A percentile compares a stretch with the other conserved stretches of the same genome.
Evolutionary conservation across 495 filamentous ascomycete genomes (phyloP).

Genomic region (Usnea hakonensis): DNA sequence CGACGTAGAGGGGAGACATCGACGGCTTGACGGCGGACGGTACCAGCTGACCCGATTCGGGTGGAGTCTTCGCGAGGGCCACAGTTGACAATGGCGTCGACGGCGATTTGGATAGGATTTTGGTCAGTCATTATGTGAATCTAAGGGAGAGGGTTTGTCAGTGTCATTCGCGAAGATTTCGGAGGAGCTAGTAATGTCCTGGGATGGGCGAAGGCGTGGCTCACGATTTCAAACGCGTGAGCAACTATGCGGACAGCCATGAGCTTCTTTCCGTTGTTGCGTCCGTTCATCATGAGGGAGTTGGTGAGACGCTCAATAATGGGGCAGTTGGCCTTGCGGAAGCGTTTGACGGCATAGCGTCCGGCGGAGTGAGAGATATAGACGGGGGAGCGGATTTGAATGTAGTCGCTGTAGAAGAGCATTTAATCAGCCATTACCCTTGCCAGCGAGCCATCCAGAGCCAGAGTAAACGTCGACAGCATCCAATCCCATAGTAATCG

Average conservation of each 20-base stretch:
- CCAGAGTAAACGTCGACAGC: no score
- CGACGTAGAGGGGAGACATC: constrained; percentile 98
- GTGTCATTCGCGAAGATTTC: background rate
- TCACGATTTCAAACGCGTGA: constrained; percentile 97
- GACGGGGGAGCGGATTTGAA: constrained; percentile 96
- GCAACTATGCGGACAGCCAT: constrained; percentile 99
- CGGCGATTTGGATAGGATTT: constrained; percentile 99
- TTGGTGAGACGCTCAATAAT: constrained; percentile 99
- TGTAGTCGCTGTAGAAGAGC: constrained; percentile 74
- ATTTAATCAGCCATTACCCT: constrained; percentile 37
- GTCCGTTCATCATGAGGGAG: constrained; percentile 99
- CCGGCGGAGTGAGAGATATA: constrained; percentile 98
- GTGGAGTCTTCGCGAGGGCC: constrained; percentile 99
- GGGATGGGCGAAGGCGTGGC: constrained; percentile 31
- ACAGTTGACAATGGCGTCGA: constrained; percentile 99
- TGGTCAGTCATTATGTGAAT: constrained; percentile 99
- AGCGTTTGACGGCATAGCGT: constrained; percentile 97
- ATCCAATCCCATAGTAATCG: background rate
- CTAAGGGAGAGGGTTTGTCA: constrained; percentile 34
- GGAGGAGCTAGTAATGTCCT: background rate
- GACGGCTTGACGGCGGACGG: constrained; percentile 98
- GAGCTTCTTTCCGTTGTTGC: constrained; percentile 99
- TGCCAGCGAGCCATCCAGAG: background rate
- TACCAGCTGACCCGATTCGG: constrained; percentile 98
- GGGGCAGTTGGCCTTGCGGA: constrained; percentile 99